Evolutionary conservation across 306 rosid genomes (phyloP), one percentile per base, ranked within the genome.

Genomic region (Elaeagnus macrophylla): DNA sequence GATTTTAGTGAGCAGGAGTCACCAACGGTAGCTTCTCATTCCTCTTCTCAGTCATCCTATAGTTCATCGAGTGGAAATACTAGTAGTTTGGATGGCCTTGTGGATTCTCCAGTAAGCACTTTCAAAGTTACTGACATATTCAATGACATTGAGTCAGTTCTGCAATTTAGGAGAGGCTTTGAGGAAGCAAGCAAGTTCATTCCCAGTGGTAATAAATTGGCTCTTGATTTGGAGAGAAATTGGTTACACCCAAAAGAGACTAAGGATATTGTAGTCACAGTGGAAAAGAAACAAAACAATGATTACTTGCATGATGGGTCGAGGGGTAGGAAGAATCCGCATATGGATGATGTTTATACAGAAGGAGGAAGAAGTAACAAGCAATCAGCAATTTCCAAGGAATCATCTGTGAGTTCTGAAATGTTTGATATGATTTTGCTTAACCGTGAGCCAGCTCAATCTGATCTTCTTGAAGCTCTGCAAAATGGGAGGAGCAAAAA

Each of bases 111-210:
- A 11, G 38, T 60, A 40, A 72, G 72, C 67, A 60, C 67, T 59
- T 54, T 58, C 7, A 68, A 51, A 49, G 70, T 63, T 37, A 62
- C 70, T 47, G 63, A 63, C 7, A 48, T 48, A 48, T 59, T 58
- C 37, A 58, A 9, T 20, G 70, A 68, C 52, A 63, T 13, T 37
- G 74, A 63, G 10, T 64, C 71, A 0, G 67, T 55, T 10, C 32
- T 68, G 75, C 71, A 54, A 60, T 74, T 74, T 36, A 50, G 64
- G 43, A 59, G 67, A 59, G 75, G 75, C 20, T 68, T 57, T 9
- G 71, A 68, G 61, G 79, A 74, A 54, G 79, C 64, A 5, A 64
- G 71, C 37, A 68, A 64, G 56, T 74, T 74, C 55, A 52, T 68
- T 68, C 79, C 75, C 11, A 59, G 60, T 54, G 61, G 60, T 36